Conservation (phyloP, 805 yeast species). For the Tetrapisispora iriomotensis region DNA sequence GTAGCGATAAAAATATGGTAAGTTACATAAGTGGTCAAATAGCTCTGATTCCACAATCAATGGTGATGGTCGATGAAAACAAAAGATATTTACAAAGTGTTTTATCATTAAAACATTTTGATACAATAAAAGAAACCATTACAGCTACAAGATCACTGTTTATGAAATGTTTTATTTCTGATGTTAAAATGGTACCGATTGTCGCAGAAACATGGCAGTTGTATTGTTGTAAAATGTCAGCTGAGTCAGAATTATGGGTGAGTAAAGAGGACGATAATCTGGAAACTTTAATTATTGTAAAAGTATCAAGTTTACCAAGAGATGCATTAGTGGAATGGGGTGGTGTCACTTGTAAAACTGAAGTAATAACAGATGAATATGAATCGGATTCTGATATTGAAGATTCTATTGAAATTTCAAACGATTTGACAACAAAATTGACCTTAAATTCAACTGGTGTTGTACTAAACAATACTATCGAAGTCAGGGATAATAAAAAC, state of each 20-base stretch:
- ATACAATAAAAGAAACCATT: conserved; percentile 48
- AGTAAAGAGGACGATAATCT: conserved; percentile 18
- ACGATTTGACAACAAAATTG: not conserved
- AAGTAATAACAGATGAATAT: conserved; percentile 28
- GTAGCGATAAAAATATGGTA: conserved; percentile 38
- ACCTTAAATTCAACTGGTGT: not conserved
- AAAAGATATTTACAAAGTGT: conserved; percentile 30
- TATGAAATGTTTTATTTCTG: conserved; percentile 48
- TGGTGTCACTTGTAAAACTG: conserved; percentile 43
- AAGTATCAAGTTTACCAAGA: conserved; percentile 51
- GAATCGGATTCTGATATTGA: not conserved
- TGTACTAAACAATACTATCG: not conserved
- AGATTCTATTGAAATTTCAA: not conserved
- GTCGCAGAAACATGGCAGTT: conserved; percentile 37
- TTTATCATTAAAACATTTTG: conserved; percentile 67
- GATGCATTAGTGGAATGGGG: conserved; percentile 68
- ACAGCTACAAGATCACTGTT: conserved; percentile 36
- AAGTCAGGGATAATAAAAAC: conserved; percentile 3
- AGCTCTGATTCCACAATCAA: conserved; percentile 64
- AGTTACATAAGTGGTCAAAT: conserved; percentile 83
- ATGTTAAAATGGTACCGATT: conserved; percentile 18
- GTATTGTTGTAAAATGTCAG: conserved; percentile 28
- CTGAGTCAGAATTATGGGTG: conserved; percentile 17
- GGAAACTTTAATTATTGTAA: conserved; percentile 38
- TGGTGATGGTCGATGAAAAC: conserved; percentile 38